Base-by-base conservation (phyloP, 1,284 basidiomycete species). In the Wolfiporia cocos region DNA sequence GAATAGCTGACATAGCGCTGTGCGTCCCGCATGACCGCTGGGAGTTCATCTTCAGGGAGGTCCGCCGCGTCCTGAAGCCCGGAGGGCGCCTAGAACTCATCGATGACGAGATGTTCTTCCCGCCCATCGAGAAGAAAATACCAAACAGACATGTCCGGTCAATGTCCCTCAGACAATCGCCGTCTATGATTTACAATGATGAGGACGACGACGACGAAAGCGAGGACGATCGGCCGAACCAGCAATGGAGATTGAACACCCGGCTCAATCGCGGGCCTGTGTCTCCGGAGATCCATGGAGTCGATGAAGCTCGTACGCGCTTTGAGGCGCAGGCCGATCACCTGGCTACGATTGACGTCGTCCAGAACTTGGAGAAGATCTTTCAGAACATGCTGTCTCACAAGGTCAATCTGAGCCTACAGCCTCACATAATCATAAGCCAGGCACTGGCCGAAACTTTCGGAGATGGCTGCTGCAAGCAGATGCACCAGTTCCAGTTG, bases 31-130 rank as follows among this genome's bases (percentile, higher is more conserved):
- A 68, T 30, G 62, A 71, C 12, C 61, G 67, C 40, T 88, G 84
- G 84, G 60, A 69, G 23, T 63, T 65, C 33, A 61, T 89, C 5
- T 48, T 88, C 12, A 49, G 53, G 0, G 77, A 89, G 66, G 72
- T 70, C 4, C 59, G 68, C 14, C 78, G 86, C 12, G 70, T 89
- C 9, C 66, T 88, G 15, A 66, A 63, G n/a, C 66, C 67, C 6
- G 72, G 70, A 17, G 82, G 85, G 4, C 70, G 73, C 12, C 63
- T 87, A 2, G 85, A 88, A 57, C 53, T 87, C 36, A 77, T 88
- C 43, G 81, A 86, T 59, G 85, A 88, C 55, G 66, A 80, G 49
- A 58, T 84, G 22, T 61, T 74, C 51, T 86, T 83, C 52, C 79
- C 83, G 60, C 63, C 28, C 59, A 61, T 42, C 47, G 46, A 14